Percentiles rank a stretch among this genome's conserved stretches.
Evolutionary conservation across 2,329 filamentous ascomycete genomes (phyloP).

Genomic region (Leptographium wingfieldii): DNA sequence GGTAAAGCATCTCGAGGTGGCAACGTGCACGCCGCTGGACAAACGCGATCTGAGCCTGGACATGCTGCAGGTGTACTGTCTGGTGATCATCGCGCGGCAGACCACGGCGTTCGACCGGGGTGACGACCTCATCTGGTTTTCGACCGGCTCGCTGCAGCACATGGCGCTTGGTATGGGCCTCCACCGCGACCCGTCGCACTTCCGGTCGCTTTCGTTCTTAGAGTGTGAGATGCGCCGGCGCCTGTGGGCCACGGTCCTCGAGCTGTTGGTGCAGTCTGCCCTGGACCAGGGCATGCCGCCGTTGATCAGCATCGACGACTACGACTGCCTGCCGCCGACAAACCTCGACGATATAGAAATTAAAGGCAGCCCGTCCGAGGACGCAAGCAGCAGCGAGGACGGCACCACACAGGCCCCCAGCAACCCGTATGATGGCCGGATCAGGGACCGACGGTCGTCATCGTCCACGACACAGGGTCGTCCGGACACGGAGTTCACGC

Average conservation of each 20-base stretch:
- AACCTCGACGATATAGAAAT: conserved; percentile 42
- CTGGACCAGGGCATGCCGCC: conserved; percentile 38
- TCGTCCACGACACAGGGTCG: not conserved
- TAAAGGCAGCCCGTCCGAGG: conserved; percentile 9
- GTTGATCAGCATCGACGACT: conserved; percentile 32
- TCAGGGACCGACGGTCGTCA: not conserved
- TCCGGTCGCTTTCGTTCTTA: conserved; percentile 33
- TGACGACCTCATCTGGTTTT: conserved; percentile 39
- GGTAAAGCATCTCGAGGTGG: conserved; percentile 3
- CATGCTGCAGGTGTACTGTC: conserved; percentile 11
- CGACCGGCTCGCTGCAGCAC: conserved; percentile 35
- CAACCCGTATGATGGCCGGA: not conserved
- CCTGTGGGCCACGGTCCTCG: conserved; percentile 43
- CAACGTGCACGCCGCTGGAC: conserved; percentile 6
- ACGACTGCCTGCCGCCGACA: conserved; percentile 35
- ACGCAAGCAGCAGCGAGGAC: not conserved
- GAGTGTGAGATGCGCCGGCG: conserved; percentile 41
- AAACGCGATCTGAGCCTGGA: conserved; percentile 11
- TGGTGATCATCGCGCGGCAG: conserved; percentile 11
- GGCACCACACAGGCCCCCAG: not conserved
- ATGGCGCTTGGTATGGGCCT: conserved; percentile 46
- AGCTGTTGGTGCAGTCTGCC: conserved; percentile 38
- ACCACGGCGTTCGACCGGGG: conserved; percentile 25
- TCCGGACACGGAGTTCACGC: conserved; percentile 9
- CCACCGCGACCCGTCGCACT: conserved; percentile 40